Conservation (phyloP, 306 rosid genomes). For the Casuarina glauca region DNA sequence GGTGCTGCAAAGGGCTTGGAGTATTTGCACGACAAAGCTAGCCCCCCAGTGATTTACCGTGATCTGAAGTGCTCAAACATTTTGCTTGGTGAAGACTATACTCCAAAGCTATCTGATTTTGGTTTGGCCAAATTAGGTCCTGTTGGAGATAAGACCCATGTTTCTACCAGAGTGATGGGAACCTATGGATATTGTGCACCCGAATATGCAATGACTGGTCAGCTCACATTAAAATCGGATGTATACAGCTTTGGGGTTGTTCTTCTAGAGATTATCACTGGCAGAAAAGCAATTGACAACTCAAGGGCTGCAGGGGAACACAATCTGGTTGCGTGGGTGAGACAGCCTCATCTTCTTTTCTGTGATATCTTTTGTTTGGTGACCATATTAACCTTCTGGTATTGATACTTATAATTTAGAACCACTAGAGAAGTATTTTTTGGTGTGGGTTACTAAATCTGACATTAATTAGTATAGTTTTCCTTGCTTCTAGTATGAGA, state of each 20-base stretch:
- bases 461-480: not conserved
- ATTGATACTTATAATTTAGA: not conserved
- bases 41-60: slow-evolving; percentile 59
- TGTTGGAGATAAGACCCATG: slow-evolving; percentile 62
- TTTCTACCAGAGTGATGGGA: slow-evolving; percentile 64
- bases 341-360: slow-evolving; percentile 18
- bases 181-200: slow-evolving; percentile 66
- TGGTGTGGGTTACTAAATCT: not conserved
- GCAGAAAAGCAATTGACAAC: slow-evolving; percentile 59
- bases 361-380: not conserved
- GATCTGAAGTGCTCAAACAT: slow-evolving; percentile 61
- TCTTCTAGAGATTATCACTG: slow-evolving; percentile 55
- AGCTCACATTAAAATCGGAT: slow-evolving; percentile 57
- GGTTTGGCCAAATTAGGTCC: slow-evolving; percentile 66
- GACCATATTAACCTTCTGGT: not conserved
- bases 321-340: slow-evolving; percentile 61
- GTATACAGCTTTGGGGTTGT: slow-evolving; percentile 65
- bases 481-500: not conserved
- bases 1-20: slow-evolving; percentile 66
- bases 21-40: slow-evolving; percentile 57
- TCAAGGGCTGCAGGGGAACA: slow-evolving; percentile 52
- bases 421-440: not conserved
- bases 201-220: slow-evolving; percentile 68
- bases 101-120: slow-evolving; percentile 58
- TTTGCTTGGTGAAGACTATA: slow-evolving; percentile 46